Evolutionary conservation across 2,329 filamentous ascomycete genomes (phyloP), one percentile per base, ranked within the genome.

Genomic region (Metarhizium album): DNA sequence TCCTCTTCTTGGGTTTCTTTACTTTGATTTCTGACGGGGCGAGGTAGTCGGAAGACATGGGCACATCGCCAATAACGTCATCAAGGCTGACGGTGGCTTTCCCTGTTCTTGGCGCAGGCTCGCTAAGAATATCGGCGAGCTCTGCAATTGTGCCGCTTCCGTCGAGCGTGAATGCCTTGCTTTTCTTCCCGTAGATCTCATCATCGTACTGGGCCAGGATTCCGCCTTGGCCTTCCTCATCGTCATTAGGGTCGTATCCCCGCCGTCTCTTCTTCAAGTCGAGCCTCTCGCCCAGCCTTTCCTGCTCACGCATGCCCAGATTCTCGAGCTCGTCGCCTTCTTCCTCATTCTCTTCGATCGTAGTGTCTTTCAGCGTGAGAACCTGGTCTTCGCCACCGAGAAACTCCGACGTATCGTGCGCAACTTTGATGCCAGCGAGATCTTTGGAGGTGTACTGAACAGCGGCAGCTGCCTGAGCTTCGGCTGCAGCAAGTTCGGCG

Each of bases 1-100:
- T 93, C 72, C 91, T 94, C 71, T 95, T 96, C 70, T 95, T 96
- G 1, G 88, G 84, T 66, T 95, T 98, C 70, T 90, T 94, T 55
- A 97, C 79, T 67, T 96, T 98, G 62, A 96, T 80, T 59, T 93
- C 85, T 2, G 86, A 87, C 16, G 84, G 71, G 54, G 95, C 89
- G 56, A 94, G 74, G 65, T 98, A 98, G 65, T 98, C 93, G 18
- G 90, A 95, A 16, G 79, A 58, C 18, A 60, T 66, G 52, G 72
- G 69, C 8, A 57, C 53, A 38, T 62, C 60, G 29, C 76, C 60
- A 70, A 75, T 55, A 43, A 90, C 77, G 59, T 95, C 90, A 20
- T 96, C 90, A 3, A 98, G 75, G 60, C 78, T 91, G 59, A 96
- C 79, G 45, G 78, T 78, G 51, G 89, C 82, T 60, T 84, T 89